phyloP scores from a whole-genome alignment of 1,284 basidiomycete species.

The Trametes pubescens region DNA sequence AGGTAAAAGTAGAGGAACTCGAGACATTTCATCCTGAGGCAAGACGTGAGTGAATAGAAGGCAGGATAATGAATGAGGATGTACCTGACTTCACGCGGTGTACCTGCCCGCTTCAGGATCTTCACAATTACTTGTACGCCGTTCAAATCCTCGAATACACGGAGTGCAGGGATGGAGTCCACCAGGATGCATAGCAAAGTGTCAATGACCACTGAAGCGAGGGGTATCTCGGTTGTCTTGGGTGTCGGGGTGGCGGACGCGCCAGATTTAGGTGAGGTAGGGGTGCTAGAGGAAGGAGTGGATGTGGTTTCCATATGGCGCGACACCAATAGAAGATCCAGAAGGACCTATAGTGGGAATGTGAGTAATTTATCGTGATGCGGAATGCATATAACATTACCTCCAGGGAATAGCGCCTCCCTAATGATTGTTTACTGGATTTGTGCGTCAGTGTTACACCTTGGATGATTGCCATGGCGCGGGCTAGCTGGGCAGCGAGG shows the following conservation, averaged over 20 bases:
- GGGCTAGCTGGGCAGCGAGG: slow-evolving; percentile 59
- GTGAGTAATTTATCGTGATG: not conserved
- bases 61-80: slow-evolving; percentile 31
- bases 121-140: slow-evolving; percentile 85
- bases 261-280: slow-evolving; percentile 29
- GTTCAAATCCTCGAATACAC: slow-evolving; percentile 77
- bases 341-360: slow-evolving; percentile 54
- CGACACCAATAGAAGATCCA: slow-evolving; percentile 75
- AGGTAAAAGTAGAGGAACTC: slow-evolving; percentile 94
- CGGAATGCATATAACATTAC: slow-evolving; percentile 49
- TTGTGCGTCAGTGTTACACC: slow-evolving; percentile 80
- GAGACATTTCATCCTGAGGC: slow-evolving; percentile 86
- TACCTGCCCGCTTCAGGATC: slow-evolving; percentile 82
- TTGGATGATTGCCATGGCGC: slow-evolving; percentile 76
- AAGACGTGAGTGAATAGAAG: not conserved
- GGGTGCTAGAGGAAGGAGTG: slow-evolving; percentile 30
- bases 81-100: slow-evolving; percentile 84
- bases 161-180: slow-evolving; percentile 75
- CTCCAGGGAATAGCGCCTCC: slow-evolving; percentile 75
- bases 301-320: slow-evolving; percentile 56
- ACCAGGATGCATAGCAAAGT: slow-evolving; percentile 86
- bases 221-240: slow-evolving; percentile 29
- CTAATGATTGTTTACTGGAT: slow-evolving; percentile 73
- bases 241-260: slow-evolving; percentile 31
- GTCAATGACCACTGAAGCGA: slow-evolving; percentile 77